Percentiles rank a stretch among this genome's conserved stretches.
Conservation (phyloP, 2,329 filamentous ascomycete species). For the Colletotrichum phormii region DNA sequence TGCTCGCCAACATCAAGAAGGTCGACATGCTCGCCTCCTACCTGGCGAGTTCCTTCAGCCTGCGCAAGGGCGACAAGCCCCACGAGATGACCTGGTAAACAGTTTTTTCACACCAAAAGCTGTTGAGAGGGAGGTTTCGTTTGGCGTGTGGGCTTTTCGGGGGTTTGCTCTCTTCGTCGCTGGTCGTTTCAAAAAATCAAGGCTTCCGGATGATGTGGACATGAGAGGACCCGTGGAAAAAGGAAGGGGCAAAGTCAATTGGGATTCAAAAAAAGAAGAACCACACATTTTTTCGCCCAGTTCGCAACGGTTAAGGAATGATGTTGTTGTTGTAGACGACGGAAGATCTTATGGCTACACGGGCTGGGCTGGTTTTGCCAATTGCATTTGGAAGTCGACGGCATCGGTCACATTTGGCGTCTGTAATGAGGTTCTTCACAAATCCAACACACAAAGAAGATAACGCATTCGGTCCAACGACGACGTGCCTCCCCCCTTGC, state of each 20-base stretch:
- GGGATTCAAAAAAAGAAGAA: conserved; percentile 21
- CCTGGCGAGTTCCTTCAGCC: conserved; percentile 95
- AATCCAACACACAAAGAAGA: conserved; percentile 56
- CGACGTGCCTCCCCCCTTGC: not conserved
- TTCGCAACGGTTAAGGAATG: conserved; percentile 18
- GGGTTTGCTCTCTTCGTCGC: conserved; percentile 8
- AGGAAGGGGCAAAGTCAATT: conserved; percentile 1
- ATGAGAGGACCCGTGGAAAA: conserved; percentile 18
- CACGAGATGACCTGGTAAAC: conserved; percentile 99
- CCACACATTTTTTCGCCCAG: conserved; percentile 24
- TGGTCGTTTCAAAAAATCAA: conserved; percentile 9
- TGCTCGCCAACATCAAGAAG: conserved; percentile 98
- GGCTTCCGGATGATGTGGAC: conserved; percentile 19
- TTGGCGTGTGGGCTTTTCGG: conserved; percentile 12
- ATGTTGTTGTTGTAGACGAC: conserved; percentile 37
- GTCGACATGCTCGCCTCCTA: conserved; percentile 93
- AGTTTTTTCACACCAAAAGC: conserved; percentile 16
- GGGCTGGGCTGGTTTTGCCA: conserved; percentile 67
- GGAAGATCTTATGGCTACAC: conserved; percentile 37
- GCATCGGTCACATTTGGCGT: conserved; percentile 75
- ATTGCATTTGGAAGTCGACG: conserved; percentile 75
- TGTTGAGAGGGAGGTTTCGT: conserved; percentile 20
- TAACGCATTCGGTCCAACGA: conserved; percentile 46
- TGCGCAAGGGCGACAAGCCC: conserved; percentile 99
- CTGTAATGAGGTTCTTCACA: conserved; percentile 75